These are phyloP conservation scores for Blastocystis sp. DNA, from an alignment of 352 stramenopile genomes.

Conservation along the genomic window DNA sequence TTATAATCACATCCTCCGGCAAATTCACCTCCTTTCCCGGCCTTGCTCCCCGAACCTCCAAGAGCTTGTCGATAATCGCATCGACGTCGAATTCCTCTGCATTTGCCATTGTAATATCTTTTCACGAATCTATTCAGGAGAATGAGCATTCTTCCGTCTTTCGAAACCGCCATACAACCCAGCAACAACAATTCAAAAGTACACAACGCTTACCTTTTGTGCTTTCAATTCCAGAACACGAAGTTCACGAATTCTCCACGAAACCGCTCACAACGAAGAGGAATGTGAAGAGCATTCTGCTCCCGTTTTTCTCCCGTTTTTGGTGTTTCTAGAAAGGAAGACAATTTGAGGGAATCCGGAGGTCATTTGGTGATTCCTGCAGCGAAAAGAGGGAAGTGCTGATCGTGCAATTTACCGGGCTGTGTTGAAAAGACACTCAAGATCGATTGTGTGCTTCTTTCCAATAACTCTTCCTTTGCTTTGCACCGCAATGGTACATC, in stretches of 20 bases:
- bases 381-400: too few relatives aligned
- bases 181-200: background rate
- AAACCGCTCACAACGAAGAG: background rate
- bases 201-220: background rate
- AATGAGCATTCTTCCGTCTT: background rate
- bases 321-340: background rate
- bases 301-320: background rate
- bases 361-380: too few relatives aligned
- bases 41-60: conserved; percentile 82
- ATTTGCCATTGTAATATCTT: conserved; percentile 25
- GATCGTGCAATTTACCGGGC: too few relatives aligned
- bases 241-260: background rate
- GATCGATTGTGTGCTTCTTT: too few relatives aligned
- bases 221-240: too few relatives aligned
- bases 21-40: conserved; percentile 87
- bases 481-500: too few relatives aligned
- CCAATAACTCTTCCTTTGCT: too few relatives aligned
- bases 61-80: conserved; percentile 73
- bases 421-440: too few relatives aligned
- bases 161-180: background rate
- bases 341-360: background rate
- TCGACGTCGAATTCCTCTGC: conserved; percentile 71
- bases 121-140: background rate
- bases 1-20: conserved; percentile 90
- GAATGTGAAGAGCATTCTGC: background rate